A percentile compares a stretch with the other conserved stretches of the same genome.
Conservation (phyloP, 306 rosid genomes). For the Morella rubra region DNA sequence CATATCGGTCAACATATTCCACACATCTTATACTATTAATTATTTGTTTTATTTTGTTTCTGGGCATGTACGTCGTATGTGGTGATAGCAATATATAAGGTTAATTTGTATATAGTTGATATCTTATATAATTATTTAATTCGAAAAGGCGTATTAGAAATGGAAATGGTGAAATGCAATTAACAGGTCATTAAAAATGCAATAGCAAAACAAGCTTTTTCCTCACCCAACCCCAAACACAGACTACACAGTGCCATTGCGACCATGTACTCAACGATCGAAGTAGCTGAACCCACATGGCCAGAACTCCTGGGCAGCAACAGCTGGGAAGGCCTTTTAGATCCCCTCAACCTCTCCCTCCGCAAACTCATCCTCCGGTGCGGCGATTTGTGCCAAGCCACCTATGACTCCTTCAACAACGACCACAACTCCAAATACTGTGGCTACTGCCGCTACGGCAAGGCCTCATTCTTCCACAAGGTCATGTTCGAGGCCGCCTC, state of each 20-base stretch:
- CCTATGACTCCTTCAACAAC: slow-evolving; percentile 68
- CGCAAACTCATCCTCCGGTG: slow-evolving; percentile 56
- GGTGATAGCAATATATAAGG: no score
- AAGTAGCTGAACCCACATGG: slow-evolving; percentile 37
- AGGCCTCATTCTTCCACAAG: slow-evolving; percentile 51
- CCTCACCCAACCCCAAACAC: neutral
- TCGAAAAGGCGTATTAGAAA: no score
- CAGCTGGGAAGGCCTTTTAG: slow-evolving; percentile 50
- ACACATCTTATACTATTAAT: no score
- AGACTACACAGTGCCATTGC: neutral
- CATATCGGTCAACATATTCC: no score
- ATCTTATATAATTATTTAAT: no score
- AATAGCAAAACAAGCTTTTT: neutral
- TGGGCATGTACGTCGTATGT: no score
- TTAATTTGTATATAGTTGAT: no score
- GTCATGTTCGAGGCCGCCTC: slow-evolving; percentile 45
- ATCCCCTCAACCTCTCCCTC: slow-evolving; percentile 55
- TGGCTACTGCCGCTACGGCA: slow-evolving; percentile 67
- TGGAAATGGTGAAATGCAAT: no score
- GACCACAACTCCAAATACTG: slow-evolving; percentile 58
- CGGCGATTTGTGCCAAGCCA: slow-evolving; percentile 29
- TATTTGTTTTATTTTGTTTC: no score
- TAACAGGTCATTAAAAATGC: no score
- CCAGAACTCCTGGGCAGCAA: slow-evolving; percentile 44
- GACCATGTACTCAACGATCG: neutral